A percentile compares a stretch with the other conserved stretches of the same genome.
Conservation (phyloP, 2,329 filamentous ascomycete species). For the Boeremia exigua region DNA sequence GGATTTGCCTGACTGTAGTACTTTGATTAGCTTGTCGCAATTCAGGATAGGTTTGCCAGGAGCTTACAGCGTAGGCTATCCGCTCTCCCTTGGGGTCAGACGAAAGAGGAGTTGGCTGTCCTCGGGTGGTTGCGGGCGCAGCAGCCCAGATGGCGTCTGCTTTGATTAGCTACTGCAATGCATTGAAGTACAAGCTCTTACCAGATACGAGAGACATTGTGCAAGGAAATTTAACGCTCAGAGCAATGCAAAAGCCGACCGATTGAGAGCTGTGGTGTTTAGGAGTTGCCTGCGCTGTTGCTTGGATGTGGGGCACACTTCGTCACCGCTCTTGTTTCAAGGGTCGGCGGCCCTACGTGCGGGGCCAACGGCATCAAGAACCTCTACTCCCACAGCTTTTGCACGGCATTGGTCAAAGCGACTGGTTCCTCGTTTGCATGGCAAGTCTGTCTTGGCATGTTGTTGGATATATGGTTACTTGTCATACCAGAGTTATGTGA, state of each 20-base stretch:
- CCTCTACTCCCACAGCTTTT: too few relatives aligned
- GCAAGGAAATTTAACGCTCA: neutral
- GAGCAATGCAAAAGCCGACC: constrained; percentile 4
- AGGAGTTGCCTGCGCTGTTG: constrained; percentile 16
- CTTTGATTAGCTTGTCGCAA: neutral
- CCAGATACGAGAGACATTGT: constrained; percentile 29
- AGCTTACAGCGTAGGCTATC: constrained; percentile 87
- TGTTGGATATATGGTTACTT: too few relatives aligned
- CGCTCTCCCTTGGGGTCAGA: constrained; percentile 87
- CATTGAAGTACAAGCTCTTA: constrained; percentile 4
- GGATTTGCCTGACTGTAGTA: constrained; percentile 83
- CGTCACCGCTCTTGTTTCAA: constrained; percentile 16
- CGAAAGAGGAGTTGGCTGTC: constrained; percentile 87
- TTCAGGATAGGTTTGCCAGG: neutral
- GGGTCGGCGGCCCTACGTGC: constrained; percentile 2
- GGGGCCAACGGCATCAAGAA: neutral
- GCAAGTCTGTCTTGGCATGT: neutral
- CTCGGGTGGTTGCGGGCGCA: constrained; percentile 80
- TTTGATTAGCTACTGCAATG: constrained; percentile 6
- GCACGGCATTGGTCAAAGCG: too few relatives aligned
- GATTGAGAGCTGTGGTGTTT: neutral
- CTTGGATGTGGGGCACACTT: constrained; percentile 6
- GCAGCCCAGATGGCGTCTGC: constrained; percentile 80
- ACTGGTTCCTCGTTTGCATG: neutral
- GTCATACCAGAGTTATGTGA: neutral